Evolutionary conservation across 208 protist species (phyloP).

Genomic region (Crithidia mellificae): DNA sequence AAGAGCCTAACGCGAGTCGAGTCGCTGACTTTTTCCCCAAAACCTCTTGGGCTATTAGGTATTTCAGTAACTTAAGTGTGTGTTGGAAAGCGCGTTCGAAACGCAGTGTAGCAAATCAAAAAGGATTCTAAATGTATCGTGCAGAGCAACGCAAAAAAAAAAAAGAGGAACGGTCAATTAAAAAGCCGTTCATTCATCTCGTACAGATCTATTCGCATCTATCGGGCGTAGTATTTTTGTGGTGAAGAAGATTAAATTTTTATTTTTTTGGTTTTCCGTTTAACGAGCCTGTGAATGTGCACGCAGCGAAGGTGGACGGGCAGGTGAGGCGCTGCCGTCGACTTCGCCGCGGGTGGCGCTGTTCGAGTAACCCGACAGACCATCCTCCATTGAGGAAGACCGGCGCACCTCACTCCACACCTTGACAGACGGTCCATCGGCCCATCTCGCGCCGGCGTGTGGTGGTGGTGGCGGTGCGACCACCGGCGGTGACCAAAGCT

Average conservation of each 20-base stretch:
- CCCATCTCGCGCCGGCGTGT: too few species aligned
- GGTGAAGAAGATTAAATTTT: too few species aligned
- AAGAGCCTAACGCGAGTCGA: too few species aligned
- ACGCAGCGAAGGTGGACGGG: slow-evolving; percentile 51
- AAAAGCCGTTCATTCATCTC: not conserved
- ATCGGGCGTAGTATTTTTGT: too few species aligned
- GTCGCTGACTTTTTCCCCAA: too few species aligned
- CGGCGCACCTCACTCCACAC: slow-evolving; percentile 25
- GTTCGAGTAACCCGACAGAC: slow-evolving; percentile 36
- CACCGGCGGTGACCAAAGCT: slow-evolving; percentile 11
- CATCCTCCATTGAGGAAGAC: slow-evolving; percentile 27
- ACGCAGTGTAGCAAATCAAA: not conserved
- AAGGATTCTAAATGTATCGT: not conserved
- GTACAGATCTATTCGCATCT: too few species aligned
- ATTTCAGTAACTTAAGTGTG: too few species aligned
- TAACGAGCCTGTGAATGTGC: slow-evolving; percentile 6
- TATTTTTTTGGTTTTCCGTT: not conserved
- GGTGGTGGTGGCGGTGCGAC: slow-evolving; percentile 19
- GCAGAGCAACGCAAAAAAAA: not conserved
- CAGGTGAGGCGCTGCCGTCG: slow-evolving; percentile 57
- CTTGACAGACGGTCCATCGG: not conserved
- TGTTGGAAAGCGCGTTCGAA: not conserved
- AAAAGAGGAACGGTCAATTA: not conserved
- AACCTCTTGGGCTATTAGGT: too few species aligned
- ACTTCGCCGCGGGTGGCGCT: slow-evolving; percentile 34